A percentile compares a stretch with the other conserved stretches of the same genome.
phyloP scores from a whole-genome alignment of 805 yeast genomes.

The Yarrowia osloensis region DNA sequence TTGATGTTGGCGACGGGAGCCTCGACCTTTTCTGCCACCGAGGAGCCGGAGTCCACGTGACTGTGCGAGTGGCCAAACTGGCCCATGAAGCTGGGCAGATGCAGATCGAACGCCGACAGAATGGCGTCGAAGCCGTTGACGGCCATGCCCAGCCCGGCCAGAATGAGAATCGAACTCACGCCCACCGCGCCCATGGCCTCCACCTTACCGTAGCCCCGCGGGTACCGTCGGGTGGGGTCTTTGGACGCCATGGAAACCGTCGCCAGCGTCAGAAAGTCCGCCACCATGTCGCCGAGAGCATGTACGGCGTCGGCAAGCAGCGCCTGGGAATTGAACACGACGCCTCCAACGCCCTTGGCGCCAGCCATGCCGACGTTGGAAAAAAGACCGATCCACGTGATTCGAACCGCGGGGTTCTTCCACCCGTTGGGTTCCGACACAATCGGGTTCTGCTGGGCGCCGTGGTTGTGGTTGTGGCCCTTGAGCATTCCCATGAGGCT shows the following conservation, averaged over 20 bases:
- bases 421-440: conserved; percentile 42
- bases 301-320: conserved; percentile 93
- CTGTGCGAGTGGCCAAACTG: conserved; percentile 58
- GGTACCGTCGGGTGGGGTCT: conserved; percentile 61
- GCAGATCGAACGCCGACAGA: conserved; percentile 51
- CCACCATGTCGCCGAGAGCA: conserved; percentile 84
- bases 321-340: conserved; percentile 91
- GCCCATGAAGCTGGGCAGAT: conserved; percentile 45
- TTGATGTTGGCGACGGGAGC: conserved; percentile 64
- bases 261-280: conserved; percentile 84
- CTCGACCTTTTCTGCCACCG: conserved; percentile 30
- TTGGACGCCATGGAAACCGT: conserved; percentile 78
- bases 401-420: conserved; percentile 82
- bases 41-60: background rate
- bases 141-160: conserved; percentile 91
- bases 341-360: conserved; percentile 86
- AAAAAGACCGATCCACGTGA: conserved; percentile 86
- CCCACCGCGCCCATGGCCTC: conserved; percentile 91
- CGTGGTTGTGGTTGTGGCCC: conserved; percentile 36
- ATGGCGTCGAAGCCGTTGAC: conserved; percentile 75
- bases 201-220: conserved; percentile 88
- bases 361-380: conserved; percentile 85
- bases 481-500: conserved; percentile 24
- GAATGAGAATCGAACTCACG: conserved; percentile 76
- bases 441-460: conserved; percentile 35